Evolutionary conservation across 257 asterid genomes (phyloP).

Genomic region (Solanum lycopersicoides): DNA sequence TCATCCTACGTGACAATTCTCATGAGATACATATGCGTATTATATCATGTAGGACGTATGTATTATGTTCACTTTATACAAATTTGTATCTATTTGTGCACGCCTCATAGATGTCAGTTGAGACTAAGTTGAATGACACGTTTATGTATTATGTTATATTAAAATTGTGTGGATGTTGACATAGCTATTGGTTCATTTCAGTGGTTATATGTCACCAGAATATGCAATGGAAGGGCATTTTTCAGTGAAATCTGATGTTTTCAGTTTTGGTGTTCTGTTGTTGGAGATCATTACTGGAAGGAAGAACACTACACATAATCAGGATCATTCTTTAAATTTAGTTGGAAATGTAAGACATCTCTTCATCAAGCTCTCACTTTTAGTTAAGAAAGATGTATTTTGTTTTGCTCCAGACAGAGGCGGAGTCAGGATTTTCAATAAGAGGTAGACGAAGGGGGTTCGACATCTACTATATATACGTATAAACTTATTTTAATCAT

Average conservation of each 20-base stretch:
- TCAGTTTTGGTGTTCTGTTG: constrained; percentile 26
- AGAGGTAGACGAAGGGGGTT: too few species aligned
- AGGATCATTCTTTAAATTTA: constrained; percentile 20
- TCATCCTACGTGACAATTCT: accelerated
- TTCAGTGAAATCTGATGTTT: constrained; percentile 21
- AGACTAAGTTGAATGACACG: background rate
- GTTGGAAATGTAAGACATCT: constrained; percentile 20
- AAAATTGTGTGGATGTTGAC: background rate
- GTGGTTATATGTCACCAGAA: constrained; percentile 31
- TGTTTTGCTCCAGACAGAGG: background rate
- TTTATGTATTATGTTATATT: too few species aligned
- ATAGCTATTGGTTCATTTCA: background rate
- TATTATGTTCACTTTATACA: background rate
- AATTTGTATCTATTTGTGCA: background rate
- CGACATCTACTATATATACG: too few species aligned
- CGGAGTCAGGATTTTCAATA: too few species aligned
- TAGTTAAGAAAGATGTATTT: background rate
- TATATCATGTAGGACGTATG: too few species aligned
- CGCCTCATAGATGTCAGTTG: background rate
- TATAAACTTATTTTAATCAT: too few species aligned
- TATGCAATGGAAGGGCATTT: constrained; percentile 21
- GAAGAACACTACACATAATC: constrained; percentile 17
- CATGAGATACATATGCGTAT: background rate
- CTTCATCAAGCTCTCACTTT: background rate
- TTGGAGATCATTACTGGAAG: constrained; percentile 22